Evolutionary conservation across 208 protist species (phyloP).

Genomic region (Acanthamoeba triangularis): DNA sequence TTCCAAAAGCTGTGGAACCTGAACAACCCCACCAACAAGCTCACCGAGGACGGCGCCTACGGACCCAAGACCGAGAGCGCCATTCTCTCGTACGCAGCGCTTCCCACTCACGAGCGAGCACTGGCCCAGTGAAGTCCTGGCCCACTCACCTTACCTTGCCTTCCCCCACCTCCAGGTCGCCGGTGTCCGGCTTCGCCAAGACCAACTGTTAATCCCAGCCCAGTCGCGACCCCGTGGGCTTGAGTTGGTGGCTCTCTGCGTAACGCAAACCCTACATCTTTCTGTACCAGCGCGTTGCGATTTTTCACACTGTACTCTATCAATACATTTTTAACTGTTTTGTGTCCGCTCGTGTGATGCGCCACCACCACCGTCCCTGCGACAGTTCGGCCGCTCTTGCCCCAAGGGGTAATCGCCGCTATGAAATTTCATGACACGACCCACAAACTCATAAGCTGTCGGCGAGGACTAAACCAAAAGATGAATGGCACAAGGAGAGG

Average conservation of each 20-base stretch:
- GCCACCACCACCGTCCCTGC: no score
- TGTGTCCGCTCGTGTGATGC: no score
- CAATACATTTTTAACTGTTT: not conserved
- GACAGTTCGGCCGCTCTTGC: no score
- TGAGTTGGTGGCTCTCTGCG: no score
- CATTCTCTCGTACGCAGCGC: not conserved
- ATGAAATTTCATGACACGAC: not conserved
- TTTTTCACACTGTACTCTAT: not conserved
- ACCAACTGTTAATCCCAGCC: not conserved
- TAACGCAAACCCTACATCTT: no score
- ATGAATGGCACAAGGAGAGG: not conserved
- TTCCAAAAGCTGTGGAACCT: constrained; percentile 47
- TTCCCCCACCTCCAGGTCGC: not conserved
- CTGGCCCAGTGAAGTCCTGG: not conserved
- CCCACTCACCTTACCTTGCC: not conserved
- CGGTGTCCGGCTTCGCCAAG: constrained; percentile 2
- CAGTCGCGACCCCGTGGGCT: not conserved
- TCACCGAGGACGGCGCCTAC: constrained; percentile 5
- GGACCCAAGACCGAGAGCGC: not conserved
- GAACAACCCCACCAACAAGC: constrained; percentile 1
- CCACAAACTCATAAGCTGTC: no score
- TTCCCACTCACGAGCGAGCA: not conserved
- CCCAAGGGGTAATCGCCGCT: no score
- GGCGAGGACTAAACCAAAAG: no score
- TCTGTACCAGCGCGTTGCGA: no score